phyloP scores from a whole-genome alignment of 306 rosid genomes.

The Parietaria judaica region DNA sequence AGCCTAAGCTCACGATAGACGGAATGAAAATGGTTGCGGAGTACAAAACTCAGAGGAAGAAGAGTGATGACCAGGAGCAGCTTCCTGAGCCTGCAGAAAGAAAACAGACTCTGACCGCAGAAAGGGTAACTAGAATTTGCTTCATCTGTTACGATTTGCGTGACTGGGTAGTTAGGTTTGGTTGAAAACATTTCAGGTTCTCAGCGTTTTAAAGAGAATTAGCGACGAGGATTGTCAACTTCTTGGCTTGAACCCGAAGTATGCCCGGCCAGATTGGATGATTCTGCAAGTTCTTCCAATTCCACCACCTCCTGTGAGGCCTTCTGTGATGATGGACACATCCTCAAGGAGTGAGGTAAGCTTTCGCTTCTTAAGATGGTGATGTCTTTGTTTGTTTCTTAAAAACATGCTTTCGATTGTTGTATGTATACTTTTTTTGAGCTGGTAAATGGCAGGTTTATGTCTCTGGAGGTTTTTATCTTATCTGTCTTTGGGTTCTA shows the following conservation, averaged over 20 bases:
- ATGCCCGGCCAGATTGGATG: slow-evolving; percentile 99
- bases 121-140: slow-evolving; percentile 45
- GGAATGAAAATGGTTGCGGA: slow-evolving; percentile 91
- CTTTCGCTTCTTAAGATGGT: slow-evolving; percentile 7
- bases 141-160: not conserved
- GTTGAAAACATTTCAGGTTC: slow-evolving; percentile 53
- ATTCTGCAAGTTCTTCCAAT: slow-evolving; percentile 96
- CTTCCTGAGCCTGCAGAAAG: slow-evolving; percentile 98
- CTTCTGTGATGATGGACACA: slow-evolving; percentile 99
- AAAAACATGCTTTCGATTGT: not conserved
- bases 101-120: slow-evolving; percentile 89
- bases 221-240: slow-evolving; percentile 88
- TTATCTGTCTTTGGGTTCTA: slow-evolving; percentile 8
- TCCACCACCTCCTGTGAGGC: slow-evolving; percentile 99
- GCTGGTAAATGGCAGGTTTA: no score
- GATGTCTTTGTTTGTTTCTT: not conserved
- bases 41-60: slow-evolving; percentile 88
- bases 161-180: slow-evolving; percentile 11
- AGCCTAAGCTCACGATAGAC: slow-evolving; percentile 81
- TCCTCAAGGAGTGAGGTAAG: slow-evolving; percentile 98
- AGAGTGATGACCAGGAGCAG: slow-evolving; percentile 90
- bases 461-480: not conserved
- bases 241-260: slow-evolving; percentile 84
- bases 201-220: slow-evolving; percentile 77
- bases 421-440: not conserved